phyloP scores from a whole-genome alignment of 108 stramenopile species.

The Fragilaria crotonensis region DNA sequence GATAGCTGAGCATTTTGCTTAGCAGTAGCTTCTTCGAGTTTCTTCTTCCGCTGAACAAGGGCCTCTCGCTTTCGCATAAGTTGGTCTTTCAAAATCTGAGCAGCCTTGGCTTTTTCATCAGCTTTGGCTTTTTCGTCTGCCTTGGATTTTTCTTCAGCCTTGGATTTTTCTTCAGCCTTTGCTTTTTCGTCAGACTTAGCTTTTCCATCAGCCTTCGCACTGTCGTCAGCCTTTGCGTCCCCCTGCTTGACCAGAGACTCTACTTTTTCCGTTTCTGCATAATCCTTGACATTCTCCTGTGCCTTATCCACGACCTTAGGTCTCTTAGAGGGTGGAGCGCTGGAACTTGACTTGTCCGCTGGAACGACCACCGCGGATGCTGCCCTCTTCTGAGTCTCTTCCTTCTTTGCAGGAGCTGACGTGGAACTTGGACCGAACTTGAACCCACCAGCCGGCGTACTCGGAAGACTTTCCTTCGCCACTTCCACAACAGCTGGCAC shows the following conservation, averaged over 20 bases:
- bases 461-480: conserved; percentile 8
- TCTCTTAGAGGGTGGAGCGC: background rate
- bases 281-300: background rate
- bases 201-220: conserved; percentile 9
- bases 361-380: background rate
- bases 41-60: conserved; percentile 2
- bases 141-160: background rate
- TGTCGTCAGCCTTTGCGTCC: background rate
- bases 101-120: conserved; percentile 2
- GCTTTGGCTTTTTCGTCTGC: conserved; percentile 12
- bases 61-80: conserved; percentile 3
- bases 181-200: background rate
- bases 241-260: background rate
- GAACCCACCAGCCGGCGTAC: conserved; percentile 47
- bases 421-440: conserved; percentile 36
- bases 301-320: background rate
- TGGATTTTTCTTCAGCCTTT: background rate
- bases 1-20: no score
- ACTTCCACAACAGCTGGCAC: background rate
- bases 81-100: background rate
- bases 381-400: background rate
- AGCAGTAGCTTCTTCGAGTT: conserved; percentile 5
- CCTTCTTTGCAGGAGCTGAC: background rate
- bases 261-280: background rate
- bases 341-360: background rate